Percentiles rank a stretch among this genome's conserved stretches.
phyloP scores from a whole-genome alignment of 2,329 filamentous ascomycete species.

The Diaporthe ampelina region DNA sequence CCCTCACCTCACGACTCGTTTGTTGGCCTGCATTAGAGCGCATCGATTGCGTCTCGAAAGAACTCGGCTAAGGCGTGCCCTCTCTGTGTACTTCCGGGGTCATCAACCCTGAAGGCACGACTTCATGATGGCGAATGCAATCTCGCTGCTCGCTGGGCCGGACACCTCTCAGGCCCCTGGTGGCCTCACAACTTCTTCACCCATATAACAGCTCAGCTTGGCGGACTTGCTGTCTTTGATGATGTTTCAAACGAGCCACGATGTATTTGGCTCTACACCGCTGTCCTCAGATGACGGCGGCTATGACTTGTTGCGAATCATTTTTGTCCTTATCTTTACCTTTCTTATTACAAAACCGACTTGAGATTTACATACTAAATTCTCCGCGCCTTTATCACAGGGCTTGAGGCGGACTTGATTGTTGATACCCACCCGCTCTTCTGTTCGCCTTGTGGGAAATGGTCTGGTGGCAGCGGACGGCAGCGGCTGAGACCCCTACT shows the following conservation, averaged over 20 bases:
- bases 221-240: constrained; percentile 30
- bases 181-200: constrained; percentile 21
- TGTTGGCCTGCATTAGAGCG: constrained; percentile 9
- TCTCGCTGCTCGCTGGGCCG: constrained; percentile 6
- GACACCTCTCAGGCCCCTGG: not conserved
- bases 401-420: constrained; percentile 18
- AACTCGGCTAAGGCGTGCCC: not conserved
- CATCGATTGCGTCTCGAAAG: constrained; percentile 23
- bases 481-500: constrained; percentile 21
- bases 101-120: not conserved
- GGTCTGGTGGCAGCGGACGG: not conserved
- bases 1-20: too few relatives aligned
- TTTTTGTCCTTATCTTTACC: constrained; percentile 1
- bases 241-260: constrained; percentile 21
- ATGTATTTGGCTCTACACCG: constrained; percentile 20
- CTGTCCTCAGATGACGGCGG: constrained; percentile 1
- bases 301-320: not conserved
- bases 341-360: constrained; percentile 14
- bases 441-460: constrained; percentile 33
- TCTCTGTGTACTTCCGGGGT: too few relatives aligned
- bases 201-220: constrained; percentile 10
- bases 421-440: constrained; percentile 33
- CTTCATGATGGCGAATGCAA: not conserved
- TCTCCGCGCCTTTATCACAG: constrained; percentile 5
- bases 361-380: constrained; percentile 27